Percentiles rank a stretch among this genome's conserved stretches.
These are phyloP conservation scores for Stereocaulon alpinum DNA, from an alignment of 495 filamentous ascomycete species.

Conservation along the genomic window DNA sequence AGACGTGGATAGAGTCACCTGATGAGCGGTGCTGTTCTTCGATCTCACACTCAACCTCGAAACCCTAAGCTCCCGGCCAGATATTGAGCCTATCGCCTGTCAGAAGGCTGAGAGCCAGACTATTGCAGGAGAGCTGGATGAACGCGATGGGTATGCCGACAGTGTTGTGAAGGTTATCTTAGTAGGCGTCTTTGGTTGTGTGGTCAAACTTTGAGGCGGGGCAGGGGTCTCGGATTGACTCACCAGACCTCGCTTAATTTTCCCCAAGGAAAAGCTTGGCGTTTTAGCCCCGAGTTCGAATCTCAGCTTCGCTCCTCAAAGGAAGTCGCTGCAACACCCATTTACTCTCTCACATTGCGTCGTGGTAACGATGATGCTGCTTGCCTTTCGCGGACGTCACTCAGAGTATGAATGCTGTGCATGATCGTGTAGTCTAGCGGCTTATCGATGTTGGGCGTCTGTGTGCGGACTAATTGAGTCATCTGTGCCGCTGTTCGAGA, in stretches of 20 bases:
- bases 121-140: not conserved
- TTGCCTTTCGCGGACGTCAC: too few relatives aligned
- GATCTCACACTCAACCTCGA: not conserved
- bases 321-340: too few relatives aligned
- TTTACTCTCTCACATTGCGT: too few relatives aligned
- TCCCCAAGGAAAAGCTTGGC: too few relatives aligned
- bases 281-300: too few relatives aligned
- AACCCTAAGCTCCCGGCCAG: constrained; percentile 2
- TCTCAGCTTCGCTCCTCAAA: not conserved
- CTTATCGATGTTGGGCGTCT: too few relatives aligned
- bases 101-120: not conserved
- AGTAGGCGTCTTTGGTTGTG: not conserved
- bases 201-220: not conserved
- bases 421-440: too few relatives aligned
- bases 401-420: too few relatives aligned
- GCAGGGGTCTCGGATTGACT: not conserved
- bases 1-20: too few relatives aligned
- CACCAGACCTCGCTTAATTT: not conserved
- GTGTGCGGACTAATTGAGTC: too few relatives aligned
- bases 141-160: not conserved
- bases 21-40: not conserved
- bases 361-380: too few relatives aligned
- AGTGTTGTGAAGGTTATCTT: not conserved
- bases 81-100: not conserved
- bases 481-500: too few relatives aligned